Percentiles rank a stretch among this genome's conserved stretches.
Conservation (phyloP, 805 yeast species). For the Cyberlindnera nakhonratchasimensis region DNA sequence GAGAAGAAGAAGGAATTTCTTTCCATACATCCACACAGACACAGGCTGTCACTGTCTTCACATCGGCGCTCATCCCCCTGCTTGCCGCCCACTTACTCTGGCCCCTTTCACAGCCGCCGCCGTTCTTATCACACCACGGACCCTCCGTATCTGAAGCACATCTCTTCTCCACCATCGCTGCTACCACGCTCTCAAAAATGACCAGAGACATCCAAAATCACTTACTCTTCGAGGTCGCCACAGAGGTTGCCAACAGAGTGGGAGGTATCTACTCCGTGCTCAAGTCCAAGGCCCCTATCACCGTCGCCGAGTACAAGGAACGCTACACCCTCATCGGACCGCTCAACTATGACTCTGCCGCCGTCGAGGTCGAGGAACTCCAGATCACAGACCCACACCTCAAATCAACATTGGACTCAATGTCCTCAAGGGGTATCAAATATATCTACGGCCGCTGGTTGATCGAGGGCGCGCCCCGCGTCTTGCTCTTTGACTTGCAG, state of each 20-base stretch:
- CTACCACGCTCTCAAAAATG: constrained; percentile 38
- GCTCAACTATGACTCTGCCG: constrained; percentile 66
- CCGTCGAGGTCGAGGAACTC: constrained; percentile 77
- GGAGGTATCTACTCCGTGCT: constrained; percentile 97
- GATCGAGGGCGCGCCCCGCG: constrained; percentile 96
- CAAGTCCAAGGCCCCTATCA: constrained; percentile 94
- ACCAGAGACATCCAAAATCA: constrained; percentile 85
- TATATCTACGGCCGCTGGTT: constrained; percentile 94
- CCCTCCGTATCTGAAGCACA: neutral
- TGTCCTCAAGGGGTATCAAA: constrained; percentile 77
- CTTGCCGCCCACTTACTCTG: too few relatives aligned
- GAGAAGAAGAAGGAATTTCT: neutral
- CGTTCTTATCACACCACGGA: too few relatives aligned
- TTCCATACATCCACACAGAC: too few relatives aligned
- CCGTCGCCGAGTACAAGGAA: constrained; percentile 88
- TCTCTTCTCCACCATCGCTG: neutral
- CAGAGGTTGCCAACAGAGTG: constrained; percentile 96
- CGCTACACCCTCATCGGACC: constrained; percentile 89
- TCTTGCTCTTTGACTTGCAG: constrained; percentile 78
- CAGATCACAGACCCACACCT: constrained; percentile 54
- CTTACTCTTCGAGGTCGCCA: constrained; percentile 87
- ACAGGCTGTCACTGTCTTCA: too few relatives aligned
- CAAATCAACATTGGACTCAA: constrained; percentile 64
- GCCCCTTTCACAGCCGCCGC: too few relatives aligned
- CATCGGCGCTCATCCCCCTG: too few relatives aligned